Base-by-base conservation (phyloP, 176 grass and related monocot genomes). In the Poa annua region DNA sequence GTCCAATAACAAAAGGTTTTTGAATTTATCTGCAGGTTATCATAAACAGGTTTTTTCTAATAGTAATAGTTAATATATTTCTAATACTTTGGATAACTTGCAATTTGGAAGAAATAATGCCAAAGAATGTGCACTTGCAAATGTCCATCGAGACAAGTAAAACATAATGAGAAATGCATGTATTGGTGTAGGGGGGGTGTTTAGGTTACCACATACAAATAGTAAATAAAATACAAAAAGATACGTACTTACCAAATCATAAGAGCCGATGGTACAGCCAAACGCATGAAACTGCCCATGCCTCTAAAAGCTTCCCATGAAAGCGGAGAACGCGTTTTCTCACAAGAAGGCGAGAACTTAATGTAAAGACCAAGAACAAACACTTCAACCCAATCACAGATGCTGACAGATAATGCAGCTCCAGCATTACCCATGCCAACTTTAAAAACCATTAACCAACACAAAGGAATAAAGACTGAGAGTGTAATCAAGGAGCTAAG, bases 371-470 rank as follows among this genome's bases (percentile, higher is more conserved):
- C 81, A 76, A 91, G 87, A 21, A 94, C 80, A 34, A 57, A 73
- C 66, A 87, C 77, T 82, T 91, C 87, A 74, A 86, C 68, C 86
- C 89, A 91, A 62, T 91, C 87, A 74, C 86, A 94, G 57, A 94
- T 85, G 44, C 75, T 83, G 4, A 69, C 89, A 21, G 89, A 85
- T 11, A 91, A 70, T 75, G 92, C 92, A 69, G 92, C 92, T 59
- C 92, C 92, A 77, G 68, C 83, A 78, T 74, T 91, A 64, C 92
- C 89, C 60, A 94, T 90, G 25, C 89, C 92, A 70, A 81, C 34
- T 82, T 94, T 89, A 71, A 82, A 91, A 77, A 94, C 84, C 84
- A 94, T 72, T 64, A 91, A 81, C 92, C 92, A 94, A 42, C 92
- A 94, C 64, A 94, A 76, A 19, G 87, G 86, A 63, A 91, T 82